Evolutionary conservation across 1,284 basidiomycete genomes (phyloP), one percentile per base, ranked within the genome.

Genomic region (Ceratobasidium sp.): DNA sequence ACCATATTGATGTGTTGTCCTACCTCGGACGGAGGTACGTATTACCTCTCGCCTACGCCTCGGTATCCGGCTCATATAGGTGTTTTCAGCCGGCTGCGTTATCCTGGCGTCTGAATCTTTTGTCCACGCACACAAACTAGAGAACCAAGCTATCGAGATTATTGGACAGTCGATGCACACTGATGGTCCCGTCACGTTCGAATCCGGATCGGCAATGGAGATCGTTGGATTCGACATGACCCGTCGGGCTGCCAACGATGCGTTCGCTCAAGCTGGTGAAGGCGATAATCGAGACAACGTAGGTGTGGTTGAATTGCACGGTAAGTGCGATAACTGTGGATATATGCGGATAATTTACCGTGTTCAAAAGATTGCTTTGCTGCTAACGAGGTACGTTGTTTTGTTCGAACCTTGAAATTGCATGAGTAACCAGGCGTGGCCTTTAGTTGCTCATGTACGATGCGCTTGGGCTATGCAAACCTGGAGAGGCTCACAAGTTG

Each of bases 1-100:
- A 94, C 92, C 1, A 89, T 91, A 75, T 90, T 86, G 76, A 93
- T 94, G 92, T 95, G 93, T 76, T 92, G 89, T 73, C 93, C 93
- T 0, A 94, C 93, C 7, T 79, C 78, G 7, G 79, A 80, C 70
- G 80, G 80, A 25, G 79, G 77, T 69, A 54, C 2, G 71, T 67
- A 12, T 12, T 29, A 10, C 15, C 22, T 29, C 42, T 34, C 31
- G n/a, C 10, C 10, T 12, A 12, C 10, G 7, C 7, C 15, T 38
- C 34, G 20, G 27, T 35, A 8, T 22, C 43, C 12, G 43, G 22
- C 31, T 7, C 25, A 4, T n/a, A 10, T 27, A 35, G 22, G 10
- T 22, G 20, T 27, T 8, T 62, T 34, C 20, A 32, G 88, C 88
- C 45, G 90, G 88, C 1, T 89, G 88, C 73, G 89, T 87, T 70